A percentile compares a stretch with the other conserved stretches of the same genome.
Conservation (phyloP, 129 eudicot species). For the Saussurea involucrata region DNA sequence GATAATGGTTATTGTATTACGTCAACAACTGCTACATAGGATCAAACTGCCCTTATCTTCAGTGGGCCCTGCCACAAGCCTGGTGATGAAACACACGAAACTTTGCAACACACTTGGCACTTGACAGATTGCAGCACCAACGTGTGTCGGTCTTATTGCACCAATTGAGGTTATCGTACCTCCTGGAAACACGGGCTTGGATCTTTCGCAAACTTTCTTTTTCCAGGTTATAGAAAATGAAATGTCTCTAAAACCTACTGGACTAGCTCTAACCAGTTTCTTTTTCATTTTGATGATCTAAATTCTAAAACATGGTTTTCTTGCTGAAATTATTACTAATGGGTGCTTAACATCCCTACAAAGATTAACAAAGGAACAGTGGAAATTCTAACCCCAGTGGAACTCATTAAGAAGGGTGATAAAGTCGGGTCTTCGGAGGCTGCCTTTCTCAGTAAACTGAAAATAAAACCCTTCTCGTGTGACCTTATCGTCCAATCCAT, state of each 20-base stretch:
- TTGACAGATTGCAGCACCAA: constrained; percentile 67
- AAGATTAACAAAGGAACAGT: constrained; percentile 79
- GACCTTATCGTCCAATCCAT: constrained; percentile 40
- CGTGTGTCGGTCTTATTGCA: constrained; percentile 66
- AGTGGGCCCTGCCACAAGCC: constrained; percentile 70
- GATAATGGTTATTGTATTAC: constrained; percentile 71
- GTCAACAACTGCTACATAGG: constrained; percentile 68
- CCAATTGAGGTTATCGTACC: constrained; percentile 63
- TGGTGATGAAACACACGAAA: constrained; percentile 68
- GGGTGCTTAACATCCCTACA: constrained; percentile 74
- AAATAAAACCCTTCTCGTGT: constrained; percentile 56
- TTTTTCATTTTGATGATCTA: not conserved
- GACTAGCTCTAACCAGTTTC: not conserved
- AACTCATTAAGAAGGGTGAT: constrained; percentile 62
- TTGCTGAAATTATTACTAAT: not conserved
- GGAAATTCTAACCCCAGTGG: constrained; percentile 62
- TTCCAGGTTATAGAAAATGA: constrained; percentile 41
- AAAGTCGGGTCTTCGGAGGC: constrained; percentile 75
- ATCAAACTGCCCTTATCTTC: constrained; percentile 72
- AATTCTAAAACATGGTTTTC: not conserved
- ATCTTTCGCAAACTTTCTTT: constrained; percentile 66
- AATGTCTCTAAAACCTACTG: too few relatives aligned
- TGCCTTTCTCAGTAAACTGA: constrained; percentile 53
- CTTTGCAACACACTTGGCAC: not conserved
- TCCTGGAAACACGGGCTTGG: constrained; percentile 71